Percentiles rank a stretch among this genome's conserved stretches.
Evolutionary conservation across 1,284 basidiomycete genomes (phyloP).

Genomic region (Leucoagaricus sp.): DNA sequence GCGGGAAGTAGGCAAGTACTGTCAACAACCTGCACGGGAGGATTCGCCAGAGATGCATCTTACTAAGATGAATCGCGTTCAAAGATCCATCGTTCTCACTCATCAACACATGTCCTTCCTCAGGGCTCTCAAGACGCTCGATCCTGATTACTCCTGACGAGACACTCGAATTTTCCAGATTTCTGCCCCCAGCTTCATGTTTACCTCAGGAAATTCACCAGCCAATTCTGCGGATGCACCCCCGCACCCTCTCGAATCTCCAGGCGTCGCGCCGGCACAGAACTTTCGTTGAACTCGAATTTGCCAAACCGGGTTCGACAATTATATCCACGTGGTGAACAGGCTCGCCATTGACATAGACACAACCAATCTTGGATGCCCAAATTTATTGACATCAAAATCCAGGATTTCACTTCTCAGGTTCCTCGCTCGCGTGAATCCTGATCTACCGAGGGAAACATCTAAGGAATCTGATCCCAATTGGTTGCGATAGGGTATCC

Average conservation of each 20-base stretch:
- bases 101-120: conserved; percentile 15
- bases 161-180: conserved; percentile 33
- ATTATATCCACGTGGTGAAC: conserved; percentile 23
- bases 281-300: not conserved
- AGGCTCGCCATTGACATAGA: conserved; percentile 14
- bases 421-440: conserved; percentile 18
- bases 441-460: conserved; percentile 15
- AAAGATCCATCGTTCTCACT: conserved; percentile 14
- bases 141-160: conserved; percentile 24
- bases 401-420: conserved; percentile 27
- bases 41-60: conserved; percentile 34
- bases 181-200: conserved; percentile 13
- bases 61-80: conserved; percentile 22
- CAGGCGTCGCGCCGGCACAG: not conserved
- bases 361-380: conserved; percentile 17
- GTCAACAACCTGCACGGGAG: conserved; percentile 28
- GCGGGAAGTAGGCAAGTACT: conserved; percentile 10
- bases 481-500: conserved; percentile 18
- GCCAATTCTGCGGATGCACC: not conserved
- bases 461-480: conserved; percentile 19
- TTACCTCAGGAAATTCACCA: conserved; percentile 2
- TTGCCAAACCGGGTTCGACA: conserved; percentile 15
- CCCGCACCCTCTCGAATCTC: conserved; percentile 14
- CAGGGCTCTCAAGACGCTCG: conserved; percentile 15
- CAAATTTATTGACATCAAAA: conserved; percentile 25